Conservation (phyloP, 2,329 filamentous ascomycete species). For the Stemphylium lycopersici region DNA sequence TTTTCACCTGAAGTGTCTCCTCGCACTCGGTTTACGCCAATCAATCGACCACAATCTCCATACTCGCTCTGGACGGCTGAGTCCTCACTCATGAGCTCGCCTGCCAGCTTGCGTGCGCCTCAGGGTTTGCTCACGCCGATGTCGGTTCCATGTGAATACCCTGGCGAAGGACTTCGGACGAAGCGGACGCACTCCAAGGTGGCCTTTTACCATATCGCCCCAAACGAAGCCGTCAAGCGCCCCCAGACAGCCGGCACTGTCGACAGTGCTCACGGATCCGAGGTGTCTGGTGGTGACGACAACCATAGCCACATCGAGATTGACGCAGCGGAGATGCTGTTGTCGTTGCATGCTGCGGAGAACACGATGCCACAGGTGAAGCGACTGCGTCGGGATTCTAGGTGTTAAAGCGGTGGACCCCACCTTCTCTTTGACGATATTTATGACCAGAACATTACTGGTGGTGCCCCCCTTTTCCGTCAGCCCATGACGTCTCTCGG, state of each 20-base stretch:
- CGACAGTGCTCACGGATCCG: constrained; percentile 8
- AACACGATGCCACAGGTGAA: constrained; percentile 29
- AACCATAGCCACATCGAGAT: constrained; percentile 30
- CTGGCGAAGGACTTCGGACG: constrained; percentile 16
- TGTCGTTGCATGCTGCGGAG: constrained; percentile 39
- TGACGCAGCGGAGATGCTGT: constrained; percentile 46
- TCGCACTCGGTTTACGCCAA: constrained; percentile 48
- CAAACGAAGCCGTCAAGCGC: constrained; percentile 6
- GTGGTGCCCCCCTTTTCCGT: constrained; percentile 16
- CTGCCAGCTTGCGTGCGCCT: constrained; percentile 6
- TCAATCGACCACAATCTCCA: constrained; percentile 46
- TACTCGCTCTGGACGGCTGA: constrained; percentile 16
- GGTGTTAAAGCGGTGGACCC: constrained; percentile 17
- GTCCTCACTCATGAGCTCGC: constrained; percentile 20
- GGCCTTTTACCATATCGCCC: constrained; percentile 4
- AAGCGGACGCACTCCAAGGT: constrained; percentile 42
- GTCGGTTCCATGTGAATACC: constrained; percentile 18
- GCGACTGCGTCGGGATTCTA: constrained; percentile 40
- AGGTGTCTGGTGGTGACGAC: constrained; percentile 7
- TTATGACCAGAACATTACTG: constrained; percentile 1
- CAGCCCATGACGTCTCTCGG: constrained; percentile 7
- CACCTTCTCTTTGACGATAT: neutral
- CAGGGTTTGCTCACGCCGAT: constrained; percentile 18
- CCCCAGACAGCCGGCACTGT: constrained; percentile 10
- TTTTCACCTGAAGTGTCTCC: constrained; percentile 51